A percentile compares a stretch with the other conserved stretches of the same genome.
Evolutionary conservation across 2,329 filamentous ascomycete species (phyloP).

Genomic region (Apiospora hydei): DNA sequence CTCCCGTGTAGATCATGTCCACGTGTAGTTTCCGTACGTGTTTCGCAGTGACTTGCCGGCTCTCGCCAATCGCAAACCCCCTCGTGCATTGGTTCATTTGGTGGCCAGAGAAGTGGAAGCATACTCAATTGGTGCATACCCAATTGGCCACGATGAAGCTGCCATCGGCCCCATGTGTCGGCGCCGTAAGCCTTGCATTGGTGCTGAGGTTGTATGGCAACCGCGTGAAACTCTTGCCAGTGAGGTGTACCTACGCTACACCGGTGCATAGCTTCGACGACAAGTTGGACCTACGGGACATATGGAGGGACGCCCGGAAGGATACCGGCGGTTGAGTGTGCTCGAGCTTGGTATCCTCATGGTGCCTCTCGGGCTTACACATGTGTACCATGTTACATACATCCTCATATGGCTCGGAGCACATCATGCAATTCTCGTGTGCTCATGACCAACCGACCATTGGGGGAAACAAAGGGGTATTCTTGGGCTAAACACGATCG

Average conservation of each 20-base stretch:
- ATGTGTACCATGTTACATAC: too few relatives aligned
- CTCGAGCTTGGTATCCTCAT: neutral
- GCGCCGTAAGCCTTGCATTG: neutral
- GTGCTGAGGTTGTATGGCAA: neutral
- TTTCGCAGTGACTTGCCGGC: too few relatives aligned
- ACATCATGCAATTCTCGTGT: too few relatives aligned
- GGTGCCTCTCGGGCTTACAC: too few relatives aligned
- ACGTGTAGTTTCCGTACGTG: neutral
- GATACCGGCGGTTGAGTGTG: neutral
- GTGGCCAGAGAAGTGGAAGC: neutral
- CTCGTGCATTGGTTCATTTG: neutral
- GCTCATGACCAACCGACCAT: too few relatives aligned
- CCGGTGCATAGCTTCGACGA: neutral
- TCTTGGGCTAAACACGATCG: too few relatives aligned
- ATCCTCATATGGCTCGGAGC: too few relatives aligned
- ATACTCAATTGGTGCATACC: neutral
- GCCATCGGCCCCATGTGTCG: neutral
- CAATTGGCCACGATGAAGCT: neutral
- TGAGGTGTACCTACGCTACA: neutral
- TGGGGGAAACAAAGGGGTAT: too few relatives aligned
- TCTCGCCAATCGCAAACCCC: neutral
- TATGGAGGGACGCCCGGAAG: neutral
- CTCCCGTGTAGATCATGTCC: neutral
- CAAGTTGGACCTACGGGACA: too few relatives aligned
- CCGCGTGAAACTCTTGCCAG: neutral